Base-by-base conservation (phyloP, 257 asterid genomes). In the Schizonepeta tenuifolia region DNA sequence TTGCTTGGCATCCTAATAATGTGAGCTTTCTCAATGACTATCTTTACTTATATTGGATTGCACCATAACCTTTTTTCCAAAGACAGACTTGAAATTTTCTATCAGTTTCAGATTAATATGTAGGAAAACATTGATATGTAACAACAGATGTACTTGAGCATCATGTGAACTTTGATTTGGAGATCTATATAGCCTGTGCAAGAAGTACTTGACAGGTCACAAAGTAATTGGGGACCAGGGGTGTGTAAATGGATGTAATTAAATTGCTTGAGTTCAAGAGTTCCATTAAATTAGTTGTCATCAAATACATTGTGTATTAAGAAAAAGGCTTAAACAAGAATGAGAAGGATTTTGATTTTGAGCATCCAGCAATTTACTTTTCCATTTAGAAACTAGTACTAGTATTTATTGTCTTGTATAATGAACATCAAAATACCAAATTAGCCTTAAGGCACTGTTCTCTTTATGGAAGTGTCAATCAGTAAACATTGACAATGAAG, bases 1-100 rank as follows among this genome's bases (percentile, higher is more conserved):
- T 95, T 69, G 96, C 98, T 53, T 95, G 99, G 99, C 98, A 95
- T 85, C 99, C 99, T 44, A 83, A 90, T 83, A 95, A 95, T 77
- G 99, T 95, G 80, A 83, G 97, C 18, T 69, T 65, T 78, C 75
- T 70, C 68, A 61, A 44, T 22, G 47, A 49, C 67, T 59, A 21
- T 49, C 59, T 49, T 40, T 38, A 65, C 46, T 49, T 76, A 9
- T 78, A 56, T 36, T 71, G 60, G 55, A 10, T 49, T 60, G 56
- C 75, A 60, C 11, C 26, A 31, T 57, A 78, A 18, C 14, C 46
- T 72, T 13, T 69, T 31, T 9, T 17, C 67, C 76, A 51, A 75
- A 36, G 53, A 7, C 21, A 43, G 43, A 11, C 41, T 31, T 75
- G 74, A 51, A 43, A 24, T 70, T 20, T 31, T 57, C 17, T 12